Conservation (phyloP, 768 basidiomycete genomes). For the Termitomyces sp. region DNA sequence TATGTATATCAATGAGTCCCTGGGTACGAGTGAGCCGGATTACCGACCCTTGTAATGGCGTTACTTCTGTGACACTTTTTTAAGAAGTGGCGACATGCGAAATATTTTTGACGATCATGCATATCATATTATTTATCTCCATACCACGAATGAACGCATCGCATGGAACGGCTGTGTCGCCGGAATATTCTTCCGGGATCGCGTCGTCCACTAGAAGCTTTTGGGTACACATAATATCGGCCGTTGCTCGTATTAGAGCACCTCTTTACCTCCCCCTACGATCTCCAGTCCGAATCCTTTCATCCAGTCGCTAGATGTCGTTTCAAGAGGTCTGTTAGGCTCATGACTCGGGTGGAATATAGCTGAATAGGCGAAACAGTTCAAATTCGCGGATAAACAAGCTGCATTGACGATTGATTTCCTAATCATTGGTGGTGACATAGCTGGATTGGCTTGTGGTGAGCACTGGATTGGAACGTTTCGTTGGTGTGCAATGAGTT, state of each 20-base stretch:
- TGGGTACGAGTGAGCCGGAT: no score
- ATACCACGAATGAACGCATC: slow-evolving; percentile 1
- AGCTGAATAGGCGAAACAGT: slow-evolving; percentile 1
- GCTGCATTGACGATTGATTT: slow-evolving; percentile 10
- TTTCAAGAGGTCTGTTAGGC: neutral
- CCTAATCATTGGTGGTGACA: slow-evolving; percentile 34
- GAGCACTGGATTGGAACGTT: neutral
- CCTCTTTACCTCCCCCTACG: neutral
- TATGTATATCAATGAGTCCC: no score
- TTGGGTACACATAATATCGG: neutral
- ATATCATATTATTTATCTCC: neutral
- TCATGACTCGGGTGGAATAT: neutral
- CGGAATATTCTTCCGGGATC: slow-evolving; percentile 1
- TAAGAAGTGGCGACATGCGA: neutral
- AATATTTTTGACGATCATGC: neutral
- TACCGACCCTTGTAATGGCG: neutral
- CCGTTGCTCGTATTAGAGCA: no score
- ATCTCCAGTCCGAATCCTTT: neutral
- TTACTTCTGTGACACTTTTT: neutral
- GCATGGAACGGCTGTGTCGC: neutral
- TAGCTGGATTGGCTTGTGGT: slow-evolving; percentile 48
- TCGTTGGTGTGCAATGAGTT: neutral
- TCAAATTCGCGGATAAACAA: slow-evolving; percentile 1
- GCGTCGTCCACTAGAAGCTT: neutral
- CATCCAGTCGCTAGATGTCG: neutral